Conservation (phyloP, 306 rosid genomes). For the Lathyrus aphaca region DNA sequence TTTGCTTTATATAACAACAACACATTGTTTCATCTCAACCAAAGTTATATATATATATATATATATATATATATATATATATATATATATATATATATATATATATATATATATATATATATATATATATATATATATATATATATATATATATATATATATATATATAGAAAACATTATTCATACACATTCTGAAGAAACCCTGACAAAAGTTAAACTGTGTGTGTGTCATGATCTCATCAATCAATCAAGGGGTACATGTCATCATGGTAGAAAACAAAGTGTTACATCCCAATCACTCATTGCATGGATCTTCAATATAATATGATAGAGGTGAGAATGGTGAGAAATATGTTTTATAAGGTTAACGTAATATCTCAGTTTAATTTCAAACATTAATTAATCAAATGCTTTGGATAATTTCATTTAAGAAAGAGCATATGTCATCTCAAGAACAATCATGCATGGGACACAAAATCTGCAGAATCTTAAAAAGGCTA, state of each 20-base stretch:
- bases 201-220: neutral
- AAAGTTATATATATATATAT: neutral
- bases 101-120: neutral
- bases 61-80: neutral
- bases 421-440: constrained; percentile 40
- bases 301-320: constrained; percentile 42
- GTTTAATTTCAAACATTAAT: constrained; percentile 35
- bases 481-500: constrained; percentile 63
- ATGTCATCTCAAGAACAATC: constrained; percentile 50
- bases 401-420: constrained; percentile 38
- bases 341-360: too few species aligned
- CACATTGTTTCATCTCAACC: neutral
- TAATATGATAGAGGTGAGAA: constrained; percentile 34
- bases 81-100: neutral
- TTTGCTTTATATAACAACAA: neutral
- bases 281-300: constrained; percentile 30
- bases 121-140: neutral
- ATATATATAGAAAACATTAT: neutral
- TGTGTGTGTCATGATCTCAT: constrained; percentile 31
- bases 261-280: constrained; percentile 28
- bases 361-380: too few species aligned
- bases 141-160: neutral
- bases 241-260: constrained; percentile 40
- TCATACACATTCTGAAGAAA: neutral
- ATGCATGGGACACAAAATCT: constrained; percentile 64